Base-by-base conservation (phyloP, 164 flowering plant species). In the Stephania japonica region DNA sequence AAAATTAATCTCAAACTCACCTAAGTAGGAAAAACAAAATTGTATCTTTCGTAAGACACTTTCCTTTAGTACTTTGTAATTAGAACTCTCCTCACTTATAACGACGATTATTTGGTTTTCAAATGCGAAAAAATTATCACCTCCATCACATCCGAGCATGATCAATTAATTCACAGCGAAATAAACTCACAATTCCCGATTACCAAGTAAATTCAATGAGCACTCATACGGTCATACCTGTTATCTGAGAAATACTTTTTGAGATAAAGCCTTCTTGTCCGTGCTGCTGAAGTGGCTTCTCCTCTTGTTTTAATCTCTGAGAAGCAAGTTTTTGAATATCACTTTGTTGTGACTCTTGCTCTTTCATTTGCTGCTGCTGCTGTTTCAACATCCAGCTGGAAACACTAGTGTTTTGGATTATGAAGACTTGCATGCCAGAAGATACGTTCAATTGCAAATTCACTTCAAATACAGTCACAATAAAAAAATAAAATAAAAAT, bases 401-500 rank as follows among this genome's bases (percentile, higher is more conserved):
- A 56, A 25, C 44, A 59, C 71, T 72, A 42, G 66, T 70, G 49
- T 77, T 77, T 73, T 77, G 70, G 42, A 43, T 56, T 47, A 47
- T 75, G 13, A 82, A 70, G 78, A 78, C 72, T 65, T 72, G 75
- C 38, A 71, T 65, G 41, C 81, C 76, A 12, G 56, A 49, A 1
- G 72, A 77, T 42, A 76, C 44, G 1, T 85, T 73, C 44, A 81
- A 56, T 79, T 65, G 75, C 71, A 84, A 72, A 68, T 84, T 83
- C 79, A 80, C 91, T 87, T 86, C 75, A 80, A 53, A 75, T n/a
- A 18, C 65, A 77, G 12, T 9, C 25, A 23, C 23, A 25, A 19
- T 59, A 9, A n/a, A 68, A 7, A 16, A 42, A n/a, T 43, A 32
- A 6, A 8, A 7, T 4, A 69, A 32, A 6, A 8, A 7, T 4